Conservation (phyloP, 768 basidiomycete species). For the Pleurotus giganteus region DNA sequence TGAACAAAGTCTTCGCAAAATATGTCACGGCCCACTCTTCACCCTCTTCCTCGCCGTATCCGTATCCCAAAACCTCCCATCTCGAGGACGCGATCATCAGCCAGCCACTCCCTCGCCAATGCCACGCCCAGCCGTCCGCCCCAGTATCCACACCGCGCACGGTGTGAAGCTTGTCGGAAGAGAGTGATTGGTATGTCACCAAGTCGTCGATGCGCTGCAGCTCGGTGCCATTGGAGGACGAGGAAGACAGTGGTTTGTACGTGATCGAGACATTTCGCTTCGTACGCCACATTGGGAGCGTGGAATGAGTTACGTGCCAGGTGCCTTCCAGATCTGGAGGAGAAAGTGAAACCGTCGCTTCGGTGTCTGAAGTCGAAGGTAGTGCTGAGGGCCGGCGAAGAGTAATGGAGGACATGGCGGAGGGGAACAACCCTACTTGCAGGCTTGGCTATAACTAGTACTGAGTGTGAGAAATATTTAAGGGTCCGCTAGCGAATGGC, state of each 20-base stretch:
- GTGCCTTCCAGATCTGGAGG: conserved; percentile 7
- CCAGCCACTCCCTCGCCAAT: conserved; percentile 15
- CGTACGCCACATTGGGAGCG: conserved; percentile 10
- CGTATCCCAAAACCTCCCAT: conserved; percentile 16
- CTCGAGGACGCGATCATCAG: conserved; percentile 15
- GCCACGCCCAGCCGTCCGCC: conserved; percentile 7
- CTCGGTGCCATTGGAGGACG: background rate
- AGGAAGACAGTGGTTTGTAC: conserved; percentile 2
- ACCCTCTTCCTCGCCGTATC: background rate
- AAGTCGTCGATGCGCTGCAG: conserved; percentile 5
- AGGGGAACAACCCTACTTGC: too few relatives aligned
- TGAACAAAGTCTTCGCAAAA: conserved; percentile 16
- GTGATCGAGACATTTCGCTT: conserved; percentile 11
- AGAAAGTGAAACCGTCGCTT: background rate
- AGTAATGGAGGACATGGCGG: too few relatives aligned
- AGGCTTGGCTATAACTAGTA: too few relatives aligned
- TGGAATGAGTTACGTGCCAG: conserved; percentile 8
- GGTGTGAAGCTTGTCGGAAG: conserved; percentile 3
- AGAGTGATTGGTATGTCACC: conserved; percentile 5
- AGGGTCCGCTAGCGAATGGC: too few relatives aligned
- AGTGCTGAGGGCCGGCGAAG: background rate
- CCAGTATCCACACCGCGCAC: conserved; percentile 6
- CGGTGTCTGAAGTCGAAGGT: background rate
- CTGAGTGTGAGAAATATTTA: too few relatives aligned
- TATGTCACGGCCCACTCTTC: conserved; percentile 16